Base-by-base conservation (phyloP, 176 grass and related monocot species). In the Pontederia paniculata region DNA sequence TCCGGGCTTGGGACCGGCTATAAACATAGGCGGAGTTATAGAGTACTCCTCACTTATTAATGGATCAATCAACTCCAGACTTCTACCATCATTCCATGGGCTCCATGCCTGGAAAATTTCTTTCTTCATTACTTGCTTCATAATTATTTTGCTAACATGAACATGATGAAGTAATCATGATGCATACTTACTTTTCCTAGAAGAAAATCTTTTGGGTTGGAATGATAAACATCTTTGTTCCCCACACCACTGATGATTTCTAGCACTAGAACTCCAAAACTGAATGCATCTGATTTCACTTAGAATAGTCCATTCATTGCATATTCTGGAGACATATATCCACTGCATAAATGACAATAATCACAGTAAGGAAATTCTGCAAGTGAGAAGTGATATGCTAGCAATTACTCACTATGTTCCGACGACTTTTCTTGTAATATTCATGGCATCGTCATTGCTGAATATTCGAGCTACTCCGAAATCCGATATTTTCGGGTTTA, bases 401-500 rank as follows among this genome's bases (percentile, higher is more conserved):
- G 55, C 9, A 54, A 31, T 2, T 44, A 9, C 43, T 45, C 58
- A 71, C 68, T 57, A 45, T 56, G 68, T 71, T 23, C 68, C 68
- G 10, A 71, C 53, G 22, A 71, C 52, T 10, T 20, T 60, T 60
- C 44, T 57, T 44, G 68, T 71, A 17, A 45, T 22, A 21, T 71
- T 21, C 53, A 58, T 71, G 55, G 2, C 9, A 31, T 57, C 58
- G 31, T 25, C 58, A 21, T 57, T 44, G 21, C 23, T 42, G 45
- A 58, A 71, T 43, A 71, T 57, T 15, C 68, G 15, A 23, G 68
- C 68, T 52, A 57, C 48, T 13, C 68, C 68, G 5, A 71, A 71
- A 58, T 60, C 68, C 23, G 68, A 71, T 58, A 60, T 71, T 44
- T 71, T 71, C 16, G 68, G 68, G 7, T 57, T 57, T 52, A n/a